A percentile compares a stretch with the other conserved stretches of the same genome.
These are phyloP conservation scores for Vachellia pachyceras DNA, from an alignment of 306 rosid species.

Conservation along the genomic window DNA sequence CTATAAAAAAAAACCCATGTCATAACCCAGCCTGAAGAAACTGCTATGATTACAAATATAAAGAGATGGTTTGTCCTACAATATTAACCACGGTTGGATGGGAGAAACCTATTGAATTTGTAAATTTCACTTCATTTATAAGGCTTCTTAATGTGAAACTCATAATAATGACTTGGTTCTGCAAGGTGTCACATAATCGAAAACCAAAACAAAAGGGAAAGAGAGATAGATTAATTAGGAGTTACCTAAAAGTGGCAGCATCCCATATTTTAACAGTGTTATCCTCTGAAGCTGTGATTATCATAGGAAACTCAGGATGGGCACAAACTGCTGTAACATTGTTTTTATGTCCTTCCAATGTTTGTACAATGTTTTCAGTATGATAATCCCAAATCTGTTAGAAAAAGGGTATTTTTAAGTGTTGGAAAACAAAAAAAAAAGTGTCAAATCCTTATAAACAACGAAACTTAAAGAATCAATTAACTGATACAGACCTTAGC, in stretches of 20 bases:
- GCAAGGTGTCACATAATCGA: not conserved
- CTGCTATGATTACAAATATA: too few species aligned
- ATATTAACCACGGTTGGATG: too few species aligned
- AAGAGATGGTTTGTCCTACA: not conserved
- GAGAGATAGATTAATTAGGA: not conserved
- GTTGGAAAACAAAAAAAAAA: not conserved
- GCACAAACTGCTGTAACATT: conserved; percentile 57
- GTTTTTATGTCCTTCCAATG: conserved; percentile 63
- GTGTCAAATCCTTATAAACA: conserved; percentile 5
- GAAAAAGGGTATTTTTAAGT: not conserved
- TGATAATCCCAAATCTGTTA: conserved; percentile 59
- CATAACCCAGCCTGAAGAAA: not conserved
- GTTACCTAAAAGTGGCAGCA: conserved; percentile 47
- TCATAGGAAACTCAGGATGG: conserved; percentile 59
- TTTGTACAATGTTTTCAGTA: conserved; percentile 46
- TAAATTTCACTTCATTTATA: too few species aligned
- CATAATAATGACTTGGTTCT: too few species aligned
- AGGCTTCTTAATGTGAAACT: too few species aligned
- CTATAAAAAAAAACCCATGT: not conserved
- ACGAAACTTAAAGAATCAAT: not conserved
- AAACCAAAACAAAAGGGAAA: not conserved
- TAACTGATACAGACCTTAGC: conserved; percentile 49
- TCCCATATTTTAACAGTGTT: conserved; percentile 58
- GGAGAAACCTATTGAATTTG: too few species aligned
- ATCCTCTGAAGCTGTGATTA: conserved; percentile 68